These are phyloP conservation scores for Calocera viscosa DNA, from an alignment of 768 basidiomycete species.

Conservation along the genomic window DNA sequence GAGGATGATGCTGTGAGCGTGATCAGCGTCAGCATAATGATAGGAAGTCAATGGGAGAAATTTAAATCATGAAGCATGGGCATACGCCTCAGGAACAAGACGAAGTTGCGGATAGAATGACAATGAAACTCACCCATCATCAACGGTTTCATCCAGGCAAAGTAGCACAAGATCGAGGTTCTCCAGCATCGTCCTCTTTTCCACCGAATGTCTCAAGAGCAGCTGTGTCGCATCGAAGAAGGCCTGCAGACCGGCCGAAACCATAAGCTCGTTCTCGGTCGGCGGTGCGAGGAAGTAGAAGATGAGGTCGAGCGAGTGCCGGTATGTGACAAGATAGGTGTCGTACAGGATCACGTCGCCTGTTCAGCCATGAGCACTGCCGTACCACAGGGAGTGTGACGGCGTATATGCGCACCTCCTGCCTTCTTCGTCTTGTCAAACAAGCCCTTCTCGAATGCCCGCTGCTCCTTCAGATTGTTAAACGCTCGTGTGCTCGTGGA, in stretches of 20 bases:
- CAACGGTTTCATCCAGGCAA: slow-evolving; percentile 91
- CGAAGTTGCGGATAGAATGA: not conserved
- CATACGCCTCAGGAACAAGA: not conserved
- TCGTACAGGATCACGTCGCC: slow-evolving; percentile 92
- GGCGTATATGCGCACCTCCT: slow-evolving; percentile 47
- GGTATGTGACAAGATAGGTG: slow-evolving; percentile 82
- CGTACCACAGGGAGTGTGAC: not conserved
- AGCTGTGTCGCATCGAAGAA: slow-evolving; percentile 77
- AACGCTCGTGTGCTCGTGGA: slow-evolving; percentile 45
- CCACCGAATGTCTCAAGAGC: slow-evolving; percentile 79
- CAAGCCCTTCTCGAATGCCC: slow-evolving; percentile 86
- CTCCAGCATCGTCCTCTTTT: slow-evolving; percentile 89
- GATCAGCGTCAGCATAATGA: not conserved
- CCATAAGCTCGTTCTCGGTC: slow-evolving; percentile 91
- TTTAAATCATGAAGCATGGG: not conserved
- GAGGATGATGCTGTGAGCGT: slow-evolving; percentile 64
- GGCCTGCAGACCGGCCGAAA: slow-evolving; percentile 68
- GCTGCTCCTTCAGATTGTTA: slow-evolving; percentile 75
- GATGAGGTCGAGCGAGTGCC: slow-evolving; percentile 88
- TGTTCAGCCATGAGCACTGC: slow-evolving; percentile 23
- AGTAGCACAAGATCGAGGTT: slow-evolving; percentile 85
- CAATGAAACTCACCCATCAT: slow-evolving; percentile 68
- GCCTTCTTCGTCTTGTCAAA: slow-evolving; percentile 93
- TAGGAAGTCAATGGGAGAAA: not conserved
- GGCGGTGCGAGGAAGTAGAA: slow-evolving; percentile 85